Percentiles rank a stretch among this genome's conserved stretches.
Evolutionary conservation across 2,329 filamentous ascomycete genomes (phyloP).

Genomic region (Alternaria solani): DNA sequence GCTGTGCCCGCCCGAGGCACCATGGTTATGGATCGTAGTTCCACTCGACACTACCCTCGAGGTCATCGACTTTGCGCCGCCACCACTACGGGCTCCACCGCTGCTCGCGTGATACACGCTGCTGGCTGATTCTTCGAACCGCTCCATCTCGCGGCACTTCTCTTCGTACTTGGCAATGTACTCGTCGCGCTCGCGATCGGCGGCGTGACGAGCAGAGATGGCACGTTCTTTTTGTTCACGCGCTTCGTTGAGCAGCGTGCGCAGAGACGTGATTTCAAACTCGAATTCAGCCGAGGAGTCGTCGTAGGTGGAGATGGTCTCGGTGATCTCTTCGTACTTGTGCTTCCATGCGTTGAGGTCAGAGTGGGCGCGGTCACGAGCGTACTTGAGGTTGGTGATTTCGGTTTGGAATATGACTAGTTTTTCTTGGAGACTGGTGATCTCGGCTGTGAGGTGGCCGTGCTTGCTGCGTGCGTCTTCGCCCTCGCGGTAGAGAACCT

Average conservation of each 20-base stretch:
- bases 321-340: conserved; percentile 35
- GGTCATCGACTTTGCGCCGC: conserved; percentile 9
- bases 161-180: conserved; percentile 33
- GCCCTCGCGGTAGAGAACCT: conserved; percentile 24
- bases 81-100: conserved; percentile 8
- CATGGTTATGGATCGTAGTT: conserved; percentile 27
- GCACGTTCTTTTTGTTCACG: conserved; percentile 37
- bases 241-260: conserved; percentile 30
- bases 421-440: conserved; percentile 24
- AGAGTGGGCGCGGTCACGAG: conserved; percentile 27
- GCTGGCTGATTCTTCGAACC: conserved; percentile 28
- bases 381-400: conserved; percentile 29
- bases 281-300: conserved; percentile 32
- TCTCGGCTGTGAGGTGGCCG: conserved; percentile 21
- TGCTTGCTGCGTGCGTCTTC: conserved; percentile 30
- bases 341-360: conserved; percentile 33
- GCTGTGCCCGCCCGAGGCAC: conserved; percentile 3
- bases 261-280: conserved; percentile 34
- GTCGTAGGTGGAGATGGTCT: conserved; percentile 33
- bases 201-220: conserved; percentile 29
- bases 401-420: conserved; percentile 30
- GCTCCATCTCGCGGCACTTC: conserved; percentile 36
- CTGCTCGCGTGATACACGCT: conserved; percentile 23
- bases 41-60: conserved; percentile 27
- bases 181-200: conserved; percentile 37